phyloP scores from a whole-genome alignment of 2,329 filamentous ascomycete species.

The Ceratocystis huliohia region DNA sequence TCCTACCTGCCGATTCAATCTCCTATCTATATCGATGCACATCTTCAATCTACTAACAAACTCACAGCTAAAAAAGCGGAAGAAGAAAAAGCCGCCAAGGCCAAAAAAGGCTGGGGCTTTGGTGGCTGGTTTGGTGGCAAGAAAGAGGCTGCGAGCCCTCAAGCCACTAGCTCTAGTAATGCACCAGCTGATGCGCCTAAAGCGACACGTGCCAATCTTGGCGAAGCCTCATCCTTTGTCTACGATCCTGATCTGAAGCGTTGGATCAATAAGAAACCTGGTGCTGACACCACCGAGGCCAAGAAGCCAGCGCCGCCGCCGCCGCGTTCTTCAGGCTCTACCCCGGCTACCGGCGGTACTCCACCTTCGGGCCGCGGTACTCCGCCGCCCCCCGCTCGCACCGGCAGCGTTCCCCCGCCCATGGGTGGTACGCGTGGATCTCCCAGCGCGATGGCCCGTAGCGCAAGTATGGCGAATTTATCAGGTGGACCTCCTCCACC shows the following conservation, averaged over 20 bases:
- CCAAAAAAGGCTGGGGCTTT: slow-evolving; percentile 66
- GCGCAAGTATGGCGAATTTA: slow-evolving; percentile 16
- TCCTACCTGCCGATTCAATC: not conserved
- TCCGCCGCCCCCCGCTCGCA: slow-evolving; percentile 25
- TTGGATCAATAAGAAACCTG: slow-evolving; percentile 94
- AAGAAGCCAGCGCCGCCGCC: slow-evolving; percentile 65
- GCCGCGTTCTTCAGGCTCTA: slow-evolving; percentile 45
- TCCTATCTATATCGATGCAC: slow-evolving; percentile 17
- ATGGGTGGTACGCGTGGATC: slow-evolving; percentile 24
- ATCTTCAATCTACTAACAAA: not conserved
- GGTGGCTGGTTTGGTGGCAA: slow-evolving; percentile 72
- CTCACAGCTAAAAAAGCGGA: slow-evolving; percentile 47
- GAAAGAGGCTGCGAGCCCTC: slow-evolving; percentile 37
- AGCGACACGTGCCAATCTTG: slow-evolving; percentile 82
- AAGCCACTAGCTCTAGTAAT: slow-evolving; percentile 23
- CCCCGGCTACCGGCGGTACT: slow-evolving; percentile 38
- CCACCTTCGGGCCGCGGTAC: slow-evolving; percentile 33
- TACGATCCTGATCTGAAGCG: slow-evolving; percentile 94
- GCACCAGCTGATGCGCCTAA: slow-evolving; percentile 41
- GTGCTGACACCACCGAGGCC: slow-evolving; percentile 46
- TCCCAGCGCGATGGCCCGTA: slow-evolving; percentile 12
- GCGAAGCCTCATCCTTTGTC: slow-evolving; percentile 83
- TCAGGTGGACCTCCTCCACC: slow-evolving; percentile 19
- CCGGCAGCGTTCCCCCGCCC: slow-evolving; percentile 28
- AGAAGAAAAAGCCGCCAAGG: slow-evolving; percentile 29